These are phyloP conservation scores for Juglanconis oblonga DNA, from an alignment of 2,329 filamentous ascomycete genomes.

Conservation along the genomic window DNA sequence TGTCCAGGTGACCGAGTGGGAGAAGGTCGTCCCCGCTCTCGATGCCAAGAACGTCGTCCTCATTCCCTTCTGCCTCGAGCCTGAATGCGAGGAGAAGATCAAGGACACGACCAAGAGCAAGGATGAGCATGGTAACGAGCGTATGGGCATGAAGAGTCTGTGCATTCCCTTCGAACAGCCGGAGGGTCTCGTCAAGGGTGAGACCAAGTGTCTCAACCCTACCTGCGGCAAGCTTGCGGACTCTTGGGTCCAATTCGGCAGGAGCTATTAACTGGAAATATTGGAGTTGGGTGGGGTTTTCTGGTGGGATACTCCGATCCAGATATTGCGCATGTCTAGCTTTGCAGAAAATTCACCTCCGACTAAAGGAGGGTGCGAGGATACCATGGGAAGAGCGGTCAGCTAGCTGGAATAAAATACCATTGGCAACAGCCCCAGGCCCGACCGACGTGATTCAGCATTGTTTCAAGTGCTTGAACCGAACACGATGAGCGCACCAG, in stretches of 20 bases:
- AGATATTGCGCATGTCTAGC: neutral
- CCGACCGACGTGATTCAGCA: neutral
- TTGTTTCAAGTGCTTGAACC: too few relatives aligned
- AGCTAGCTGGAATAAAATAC: neutral
- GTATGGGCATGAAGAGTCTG: conserved; percentile 67
- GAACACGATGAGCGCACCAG: too few relatives aligned
- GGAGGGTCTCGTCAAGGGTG: conserved; percentile 70
- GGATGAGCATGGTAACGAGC: conserved; percentile 50
- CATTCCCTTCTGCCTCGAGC: conserved; percentile 82
- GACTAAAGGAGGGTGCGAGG: neutral
- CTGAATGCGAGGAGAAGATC: conserved; percentile 87
- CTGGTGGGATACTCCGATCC: neutral
- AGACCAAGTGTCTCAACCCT: conserved; percentile 90
- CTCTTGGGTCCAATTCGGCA: conserved; percentile 90
- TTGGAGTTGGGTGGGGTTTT: neutral
- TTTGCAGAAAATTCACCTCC: neutral
- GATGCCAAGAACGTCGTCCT: conserved; percentile 91
- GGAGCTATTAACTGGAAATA: conserved; percentile 52
- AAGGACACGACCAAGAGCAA: conserved; percentile 76
- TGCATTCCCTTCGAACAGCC: conserved; percentile 85
- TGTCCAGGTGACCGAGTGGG: conserved; percentile 80
- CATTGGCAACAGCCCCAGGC: neutral
- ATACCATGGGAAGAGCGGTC: neutral
- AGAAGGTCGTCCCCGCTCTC: conserved; percentile 83
- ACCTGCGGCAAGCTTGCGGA: conserved; percentile 75